A percentile compares a stretch with the other conserved stretches of the same genome.
These are phyloP conservation scores for Crucihimalaya himalaica DNA, from an alignment of 345 rosid genomes.

Conservation along the genomic window DNA sequence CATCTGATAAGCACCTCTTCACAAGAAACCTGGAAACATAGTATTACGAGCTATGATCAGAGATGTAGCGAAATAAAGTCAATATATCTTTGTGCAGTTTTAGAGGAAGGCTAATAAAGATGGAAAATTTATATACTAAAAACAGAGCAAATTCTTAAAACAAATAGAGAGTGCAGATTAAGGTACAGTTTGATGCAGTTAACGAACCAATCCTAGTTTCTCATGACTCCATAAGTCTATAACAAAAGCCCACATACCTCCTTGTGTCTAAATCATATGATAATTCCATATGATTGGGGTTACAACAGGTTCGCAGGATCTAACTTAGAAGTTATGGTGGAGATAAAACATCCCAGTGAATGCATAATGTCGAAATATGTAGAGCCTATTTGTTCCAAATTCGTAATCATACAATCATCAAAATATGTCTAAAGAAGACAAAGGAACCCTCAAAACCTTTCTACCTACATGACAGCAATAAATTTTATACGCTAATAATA, in stretches of 20 bases:
- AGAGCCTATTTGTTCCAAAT: slow-evolving; percentile 1
- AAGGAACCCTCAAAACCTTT: slow-evolving; percentile 1
- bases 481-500: background rate
- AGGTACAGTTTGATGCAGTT: slow-evolving; percentile 24
- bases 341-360: slow-evolving; percentile 1
- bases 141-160: slow-evolving; percentile 2
- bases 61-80: slow-evolving; percentile 10
- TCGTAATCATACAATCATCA: slow-evolving; percentile 7
- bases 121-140: background rate
- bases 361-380: background rate
- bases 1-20: slow-evolving; percentile 90
- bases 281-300: slow-evolving; percentile 1
- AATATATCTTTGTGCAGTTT: background rate
- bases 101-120: background rate
- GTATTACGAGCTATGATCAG: slow-evolving; percentile 10
- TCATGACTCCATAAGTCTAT: slow-evolving; percentile 11
- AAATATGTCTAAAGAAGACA: slow-evolving; percentile 11
- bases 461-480: slow-evolving; percentile 19
- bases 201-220: slow-evolving; percentile 11
- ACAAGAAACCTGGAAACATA: slow-evolving; percentile 61
- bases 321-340: background rate
- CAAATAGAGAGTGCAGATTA: background rate
- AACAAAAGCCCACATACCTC: slow-evolving; percentile 1
- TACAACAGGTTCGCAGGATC: slow-evolving; percentile 15
- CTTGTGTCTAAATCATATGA: background rate